These are phyloP conservation scores for Chlamydomonas sp. DNA, from an alignment of 139 green algal species.

Conservation along the genomic window DNA sequence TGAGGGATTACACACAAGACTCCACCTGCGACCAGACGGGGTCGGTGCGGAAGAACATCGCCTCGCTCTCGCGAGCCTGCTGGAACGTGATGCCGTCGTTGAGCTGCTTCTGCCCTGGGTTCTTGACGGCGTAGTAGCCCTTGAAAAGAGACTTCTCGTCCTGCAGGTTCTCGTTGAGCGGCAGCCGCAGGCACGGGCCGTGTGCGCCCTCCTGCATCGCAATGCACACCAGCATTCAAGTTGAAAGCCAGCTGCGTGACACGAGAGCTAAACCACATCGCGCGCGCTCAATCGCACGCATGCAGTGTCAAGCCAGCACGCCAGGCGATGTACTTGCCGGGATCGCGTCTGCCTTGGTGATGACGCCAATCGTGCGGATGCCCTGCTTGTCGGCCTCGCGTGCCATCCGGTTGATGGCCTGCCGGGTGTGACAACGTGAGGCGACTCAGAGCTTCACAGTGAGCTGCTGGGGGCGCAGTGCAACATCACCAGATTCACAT, in stretches of 20 bases:
- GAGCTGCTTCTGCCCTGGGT: constrained; percentile 19
- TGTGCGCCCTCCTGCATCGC: neutral
- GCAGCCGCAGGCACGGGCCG: neutral
- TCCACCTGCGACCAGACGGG: constrained; percentile 5
- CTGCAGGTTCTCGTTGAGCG: neutral
- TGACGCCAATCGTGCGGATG: constrained; percentile 13
- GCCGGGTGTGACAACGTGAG: no score
- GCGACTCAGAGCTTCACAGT: no score
- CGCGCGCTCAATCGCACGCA: no score
- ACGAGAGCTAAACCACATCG: no score
- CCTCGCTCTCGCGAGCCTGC: neutral
- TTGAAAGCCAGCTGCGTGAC: no score
- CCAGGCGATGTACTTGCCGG: no score
- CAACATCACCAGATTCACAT: no score
- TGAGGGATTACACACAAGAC: no score
- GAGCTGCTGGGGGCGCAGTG: no score
- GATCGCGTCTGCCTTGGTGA: constrained; percentile 25
- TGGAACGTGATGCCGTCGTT: constrained; percentile 7
- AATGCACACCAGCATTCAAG: no score
- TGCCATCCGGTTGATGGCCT: constrained; percentile 6
- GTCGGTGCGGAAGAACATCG: neutral
- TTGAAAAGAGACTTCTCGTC: neutral
- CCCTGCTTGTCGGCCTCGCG: constrained; percentile 9
- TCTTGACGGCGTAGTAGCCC: constrained; percentile 23
- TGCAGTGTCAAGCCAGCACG: no score